Evolutionary conservation across 2,329 filamentous ascomycete species (phyloP).

Genomic region (Aspergillus oerlinghausenensis): DNA sequence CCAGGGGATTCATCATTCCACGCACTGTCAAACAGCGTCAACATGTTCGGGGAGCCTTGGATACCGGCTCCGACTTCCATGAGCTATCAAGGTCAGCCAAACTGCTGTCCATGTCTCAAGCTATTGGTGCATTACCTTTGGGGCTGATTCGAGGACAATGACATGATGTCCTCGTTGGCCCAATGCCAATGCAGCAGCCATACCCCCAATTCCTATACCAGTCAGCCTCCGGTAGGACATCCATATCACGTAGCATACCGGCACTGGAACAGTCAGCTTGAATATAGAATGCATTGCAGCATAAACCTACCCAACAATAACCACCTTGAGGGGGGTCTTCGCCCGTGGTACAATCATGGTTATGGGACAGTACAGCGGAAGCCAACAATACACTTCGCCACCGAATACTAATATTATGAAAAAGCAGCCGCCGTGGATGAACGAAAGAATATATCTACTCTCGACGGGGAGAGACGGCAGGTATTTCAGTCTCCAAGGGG

Average conservation of each 20-base stretch:
- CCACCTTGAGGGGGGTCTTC: constrained; percentile 26
- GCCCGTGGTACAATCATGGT: constrained; percentile 21
- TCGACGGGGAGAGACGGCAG: neutral
- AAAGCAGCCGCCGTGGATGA: neutral
- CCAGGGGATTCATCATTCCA: neutral
- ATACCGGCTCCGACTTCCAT: constrained; percentile 69
- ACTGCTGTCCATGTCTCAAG: neutral
- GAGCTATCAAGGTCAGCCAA: constrained; percentile 19
- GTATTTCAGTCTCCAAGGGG: neutral
- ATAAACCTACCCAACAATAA: constrained; percentile 31
- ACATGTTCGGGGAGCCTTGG: constrained; percentile 77
- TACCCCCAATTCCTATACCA: constrained; percentile 30
- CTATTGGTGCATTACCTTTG: constrained; percentile 22
- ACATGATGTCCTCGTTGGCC: constrained; percentile 32
- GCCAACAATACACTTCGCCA: neutral
- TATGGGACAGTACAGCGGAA: neutral
- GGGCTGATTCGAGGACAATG: constrained; percentile 29
- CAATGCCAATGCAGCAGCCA: constrained; percentile 32
- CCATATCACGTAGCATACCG: constrained; percentile 17
- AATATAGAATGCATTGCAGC: neutral
- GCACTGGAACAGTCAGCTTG: constrained; percentile 19
- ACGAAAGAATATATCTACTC: neutral
- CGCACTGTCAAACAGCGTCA: constrained; percentile 63
- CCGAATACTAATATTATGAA: neutral
- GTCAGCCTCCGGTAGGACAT: neutral